phyloP scores from a whole-genome alignment of 2,329 filamentous ascomycete genomes.

The Alternaria sp. region DNA sequence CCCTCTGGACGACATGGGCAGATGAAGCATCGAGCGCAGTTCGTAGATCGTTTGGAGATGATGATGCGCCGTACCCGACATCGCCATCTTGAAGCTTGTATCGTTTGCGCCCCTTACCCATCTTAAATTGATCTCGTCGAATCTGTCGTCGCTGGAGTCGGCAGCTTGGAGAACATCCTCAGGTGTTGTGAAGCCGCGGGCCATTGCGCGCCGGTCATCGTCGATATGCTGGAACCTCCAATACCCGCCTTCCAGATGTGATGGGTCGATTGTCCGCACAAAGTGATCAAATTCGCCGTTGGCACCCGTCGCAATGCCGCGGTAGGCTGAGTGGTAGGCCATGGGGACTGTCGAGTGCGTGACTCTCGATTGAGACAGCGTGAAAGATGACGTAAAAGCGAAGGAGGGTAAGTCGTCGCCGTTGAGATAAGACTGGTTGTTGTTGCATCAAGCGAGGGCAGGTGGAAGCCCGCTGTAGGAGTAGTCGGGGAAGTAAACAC shows the following conservation, averaged over 20 bases:
- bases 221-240: conserved; percentile 21
- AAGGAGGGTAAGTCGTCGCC: background rate
- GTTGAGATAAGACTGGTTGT: background rate
- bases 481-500: background rate
- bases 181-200: conserved; percentile 15
- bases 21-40: conserved; percentile 15
- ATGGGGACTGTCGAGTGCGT: background rate
- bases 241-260: conserved; percentile 13
- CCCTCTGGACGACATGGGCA: conserved; percentile 15
- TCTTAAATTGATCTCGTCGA: conserved; percentile 18
- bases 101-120: conserved; percentile 24
- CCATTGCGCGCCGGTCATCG: conserved; percentile 22
- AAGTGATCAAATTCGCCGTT: conserved; percentile 20
- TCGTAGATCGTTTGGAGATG: conserved; percentile 23
- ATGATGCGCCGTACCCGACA: conserved; percentile 11
- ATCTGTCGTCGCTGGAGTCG: conserved; percentile 12
- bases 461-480: background rate
- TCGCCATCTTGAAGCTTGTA: background rate
- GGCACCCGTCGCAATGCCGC: background rate
- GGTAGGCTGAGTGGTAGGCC: conserved; percentile 16
- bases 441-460: background rate
- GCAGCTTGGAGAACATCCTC: conserved; percentile 22
- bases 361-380: background rate
- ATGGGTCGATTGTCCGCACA: background rate
- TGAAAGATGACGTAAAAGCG: background rate